Conservation (phyloP, 1,284 basidiomycete species). For the Gymnopus androsaceus region DNA sequence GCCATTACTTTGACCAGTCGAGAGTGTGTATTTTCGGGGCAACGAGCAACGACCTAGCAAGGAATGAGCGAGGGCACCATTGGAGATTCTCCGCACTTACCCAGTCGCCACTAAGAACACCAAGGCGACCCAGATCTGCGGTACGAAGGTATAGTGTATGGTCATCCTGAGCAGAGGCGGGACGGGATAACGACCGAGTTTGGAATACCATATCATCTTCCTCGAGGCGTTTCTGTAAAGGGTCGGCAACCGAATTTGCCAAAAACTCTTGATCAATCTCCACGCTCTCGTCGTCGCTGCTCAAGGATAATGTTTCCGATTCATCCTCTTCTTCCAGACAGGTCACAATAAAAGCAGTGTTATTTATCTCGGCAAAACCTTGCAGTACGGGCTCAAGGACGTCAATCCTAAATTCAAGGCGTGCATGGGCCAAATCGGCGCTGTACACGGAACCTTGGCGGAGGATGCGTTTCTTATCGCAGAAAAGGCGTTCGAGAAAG, state of each 20-base stretch:
- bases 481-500: conserved; percentile 44
- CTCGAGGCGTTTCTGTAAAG: conserved; percentile 10
- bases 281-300: conserved; percentile 43
- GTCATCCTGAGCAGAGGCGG: conserved; percentile 42
- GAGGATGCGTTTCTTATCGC: conserved; percentile 42
- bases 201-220: conserved; percentile 22
- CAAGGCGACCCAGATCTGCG: conserved; percentile 69
- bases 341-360: conserved; percentile 63
- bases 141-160: conserved; percentile 59
- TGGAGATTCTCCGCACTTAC: conserved; percentile 43
- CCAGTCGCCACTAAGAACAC: conserved; percentile 88
- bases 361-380: conserved; percentile 55
- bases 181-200: conserved; percentile 33
- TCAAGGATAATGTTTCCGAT: conserved; percentile 28
- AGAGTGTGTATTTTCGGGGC: conserved; percentile 29
- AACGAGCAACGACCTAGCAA: conserved; percentile 35
- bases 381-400: conserved; percentile 73
- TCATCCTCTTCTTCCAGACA: conserved; percentile 24
- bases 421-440: conserved; percentile 23
- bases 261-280: conserved; percentile 78
- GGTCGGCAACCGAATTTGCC: conserved; percentile 45
- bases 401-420: conserved; percentile 43
- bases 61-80: conserved; percentile 15
- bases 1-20: conserved; percentile 62
- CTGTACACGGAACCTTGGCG: conserved; percentile 49